Evolutionary conservation across 805 yeast genomes (phyloP), one percentile per base, ranked within the genome.

Genomic region (Starmerella bombicola): DNA sequence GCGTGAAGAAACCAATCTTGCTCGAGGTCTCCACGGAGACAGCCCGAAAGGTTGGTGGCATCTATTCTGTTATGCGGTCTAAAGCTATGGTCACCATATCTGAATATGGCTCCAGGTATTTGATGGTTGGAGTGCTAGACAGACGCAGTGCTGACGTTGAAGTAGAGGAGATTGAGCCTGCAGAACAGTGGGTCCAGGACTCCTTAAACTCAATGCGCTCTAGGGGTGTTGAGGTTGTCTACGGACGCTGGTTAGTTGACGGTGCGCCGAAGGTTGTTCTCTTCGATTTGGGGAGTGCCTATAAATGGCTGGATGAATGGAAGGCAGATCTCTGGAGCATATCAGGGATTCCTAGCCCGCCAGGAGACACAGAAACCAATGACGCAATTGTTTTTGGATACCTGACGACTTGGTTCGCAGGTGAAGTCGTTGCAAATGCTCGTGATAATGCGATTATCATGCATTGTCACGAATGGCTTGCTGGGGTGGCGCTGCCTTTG

Each of bases 401-500:
- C 63, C 65, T 84, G 37, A 93, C 85, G 20, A 94, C 97, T 3
- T 88, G 98, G 98, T 86, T 88, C 59, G 66, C 91, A 42, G 98
- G 98, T 15, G 97, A 91, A 61, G 71, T 83, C 58, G 83, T 82
- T n/a, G 75, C 69, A 57, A 75, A 77, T 54, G 94, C 91, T 60
- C 71, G 76, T 19, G 79, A 79, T 39, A 76, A 88, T 53, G 96
- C 97, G 0, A 85, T 91, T 38, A 78, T 88, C 46, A 78, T 91
- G 42, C 98, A 88, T 58, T 86, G 81, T 60, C 98, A 88, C 65
- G 98, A 88, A 65, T 88, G 98, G 98, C 71, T 88, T 43, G 96
- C 98, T 1, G 96, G 97, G 53, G 85, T 91, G 34, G 95, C 94
- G 0, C 66, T 91, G 45, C 96, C 98, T 0, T 67, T 88, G 42